Percentiles rank a stretch among this genome's conserved stretches.
Evolutionary conservation across 2,329 filamentous ascomycete species (phyloP).

Genomic region (Botrytis medusae): DNA sequence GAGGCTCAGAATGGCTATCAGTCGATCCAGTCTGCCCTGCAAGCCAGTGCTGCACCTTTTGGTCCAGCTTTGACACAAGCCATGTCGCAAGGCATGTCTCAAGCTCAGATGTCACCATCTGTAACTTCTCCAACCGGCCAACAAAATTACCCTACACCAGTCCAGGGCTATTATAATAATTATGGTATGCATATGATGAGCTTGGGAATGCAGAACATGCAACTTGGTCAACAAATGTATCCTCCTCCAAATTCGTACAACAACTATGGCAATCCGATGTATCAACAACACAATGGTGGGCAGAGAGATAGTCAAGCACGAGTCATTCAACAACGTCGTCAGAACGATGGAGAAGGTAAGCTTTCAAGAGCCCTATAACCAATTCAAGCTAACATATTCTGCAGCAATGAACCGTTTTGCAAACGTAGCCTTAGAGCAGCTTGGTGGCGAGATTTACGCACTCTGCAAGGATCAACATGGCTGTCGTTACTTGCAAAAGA

Average conservation of each 20-base stretch:
- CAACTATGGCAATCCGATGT: slow-evolving; percentile 30
- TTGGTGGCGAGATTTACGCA: slow-evolving; percentile 79
- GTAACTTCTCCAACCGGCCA: slow-evolving; percentile 35
- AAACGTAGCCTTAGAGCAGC: slow-evolving; percentile 77
- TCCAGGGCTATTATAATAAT: slow-evolving; percentile 40
- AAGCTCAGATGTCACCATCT: slow-evolving; percentile 33
- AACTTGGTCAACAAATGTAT: slow-evolving; percentile 54
- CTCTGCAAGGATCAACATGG: slow-evolving; percentile 98
- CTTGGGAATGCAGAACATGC: slow-evolving; percentile 68
- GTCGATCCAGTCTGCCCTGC: slow-evolving; percentile 69
- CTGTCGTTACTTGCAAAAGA: slow-evolving; percentile 94
- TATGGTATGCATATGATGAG: slow-evolving; percentile 60
- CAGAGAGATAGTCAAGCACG: slow-evolving; percentile 74
- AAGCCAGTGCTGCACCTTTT: slow-evolving; percentile 78
- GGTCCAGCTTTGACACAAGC: slow-evolving; percentile 57
- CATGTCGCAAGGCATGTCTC: slow-evolving; percentile 43
- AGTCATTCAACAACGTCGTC: slow-evolving; percentile 72
- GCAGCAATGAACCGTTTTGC: slow-evolving; percentile 75
- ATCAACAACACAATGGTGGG: slow-evolving; percentile 43
- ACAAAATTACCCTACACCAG: slow-evolving; percentile 32
- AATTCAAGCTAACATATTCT: slow-evolving; percentile 25
- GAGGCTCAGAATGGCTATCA: slow-evolving; percentile 54
- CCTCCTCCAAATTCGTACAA: slow-evolving; percentile 56
- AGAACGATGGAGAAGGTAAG: slow-evolving; percentile 70
- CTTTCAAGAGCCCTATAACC: neutral